Evolutionary conservation across 805 yeast genomes (phyloP), one percentile per base, ranked within the genome.

Genomic region (Tetrapisispora nanseiensis): DNA sequence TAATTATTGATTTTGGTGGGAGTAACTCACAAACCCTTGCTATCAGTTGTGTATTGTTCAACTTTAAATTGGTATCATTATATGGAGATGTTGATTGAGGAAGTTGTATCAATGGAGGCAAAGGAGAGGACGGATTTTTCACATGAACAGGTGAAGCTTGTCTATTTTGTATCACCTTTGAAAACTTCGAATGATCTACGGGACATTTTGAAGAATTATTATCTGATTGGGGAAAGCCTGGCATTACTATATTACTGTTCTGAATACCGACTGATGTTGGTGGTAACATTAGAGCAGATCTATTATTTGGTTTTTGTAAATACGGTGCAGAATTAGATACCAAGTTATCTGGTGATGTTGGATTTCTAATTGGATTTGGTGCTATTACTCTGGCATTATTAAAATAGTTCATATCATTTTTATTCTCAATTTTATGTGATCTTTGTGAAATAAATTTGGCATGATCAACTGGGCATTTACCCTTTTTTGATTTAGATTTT

Each of bases 1-100:
- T 75, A 8, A 80, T 67, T 1, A 76, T 69, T 44, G 67, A 68
- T 50, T 74, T 72, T 23, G 64, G 68, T 0, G 89, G 89, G 37
- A 81, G 51, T 40, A 66, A 62, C 42, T 63, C 63, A 47, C 71
- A 41, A 46, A 65, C 43, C 55, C 62, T 43, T 8, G 49, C 42
- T 21, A 51, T 45, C 8, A 60, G 51, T 46, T 61, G 57, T 10
- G 53, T 51, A 27, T 48, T 33, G 21, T 48, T 34, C 36, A 46
- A 20, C 2, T 15, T 24, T 24, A 30, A 13, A 5, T n/a, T 18
- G 8, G 7, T 18, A 8, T 32, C 37, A 11, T 10, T 19, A 32
- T 32, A 21, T 23, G n/a, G 45, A 31, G 18, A 9, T n/a, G 21
- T 37, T 9, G 39, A 21, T n/a, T 21, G 21, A 33, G 55, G 55